Evolutionary conservation across 371 early-diverging fungal genomes (phyloP).

Genomic region (Mucor lusitanicus): DNA sequence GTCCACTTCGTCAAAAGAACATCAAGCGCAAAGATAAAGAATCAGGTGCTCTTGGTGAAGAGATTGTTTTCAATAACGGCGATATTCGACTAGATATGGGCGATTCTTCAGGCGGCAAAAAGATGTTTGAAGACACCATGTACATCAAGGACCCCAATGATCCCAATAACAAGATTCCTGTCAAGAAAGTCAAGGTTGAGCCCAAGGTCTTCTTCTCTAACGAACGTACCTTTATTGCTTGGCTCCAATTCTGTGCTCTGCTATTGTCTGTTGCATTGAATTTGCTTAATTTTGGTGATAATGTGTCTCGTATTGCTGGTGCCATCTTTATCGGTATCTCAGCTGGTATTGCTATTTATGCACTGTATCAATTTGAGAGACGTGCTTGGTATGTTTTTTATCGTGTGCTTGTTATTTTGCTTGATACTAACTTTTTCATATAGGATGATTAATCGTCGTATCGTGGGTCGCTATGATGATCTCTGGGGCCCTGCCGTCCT

Average conservation of each 20-base stretch:
- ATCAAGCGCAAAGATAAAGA: slow-evolving; percentile 6
- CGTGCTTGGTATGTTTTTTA: slow-evolving; percentile 60
- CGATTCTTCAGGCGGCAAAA: not conserved
- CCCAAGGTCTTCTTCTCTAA: slow-evolving; percentile 99
- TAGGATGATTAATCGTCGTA: slow-evolving; percentile 66
- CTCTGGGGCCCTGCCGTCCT: slow-evolving; percentile 83
- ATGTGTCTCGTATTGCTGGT: slow-evolving; percentile 70
- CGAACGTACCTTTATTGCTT: slow-evolving; percentile 97
- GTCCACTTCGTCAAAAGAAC: slow-evolving; percentile 12
- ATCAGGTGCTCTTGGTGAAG: slow-evolving; percentile 24
- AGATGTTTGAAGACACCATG: slow-evolving; percentile 16
- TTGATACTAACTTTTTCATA: slow-evolving; percentile 14
- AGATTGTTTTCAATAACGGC: slow-evolving; percentile 22
- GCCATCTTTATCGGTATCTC: slow-evolving; percentile 69
- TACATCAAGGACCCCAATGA: slow-evolving; percentile 22
- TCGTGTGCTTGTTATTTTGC: slow-evolving; percentile 5
- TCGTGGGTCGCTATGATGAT: slow-evolving; percentile 69
- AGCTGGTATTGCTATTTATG: slow-evolving; percentile 41
- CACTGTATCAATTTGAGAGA: slow-evolving; percentile 90
- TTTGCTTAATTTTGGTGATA: slow-evolving; percentile 87
- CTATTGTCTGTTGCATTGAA: slow-evolving; percentile 78
- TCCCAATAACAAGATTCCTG: slow-evolving; percentile 29
- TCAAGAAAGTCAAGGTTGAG: slow-evolving; percentile 90
- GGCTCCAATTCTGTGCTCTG: slow-evolving; percentile 81
- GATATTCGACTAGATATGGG: slow-evolving; percentile 26